Evolutionary conservation across 768 basidiomycete genomes (phyloP), one percentile per base, ranked within the genome.

Genomic region (Lactifluus subvellereus): DNA sequence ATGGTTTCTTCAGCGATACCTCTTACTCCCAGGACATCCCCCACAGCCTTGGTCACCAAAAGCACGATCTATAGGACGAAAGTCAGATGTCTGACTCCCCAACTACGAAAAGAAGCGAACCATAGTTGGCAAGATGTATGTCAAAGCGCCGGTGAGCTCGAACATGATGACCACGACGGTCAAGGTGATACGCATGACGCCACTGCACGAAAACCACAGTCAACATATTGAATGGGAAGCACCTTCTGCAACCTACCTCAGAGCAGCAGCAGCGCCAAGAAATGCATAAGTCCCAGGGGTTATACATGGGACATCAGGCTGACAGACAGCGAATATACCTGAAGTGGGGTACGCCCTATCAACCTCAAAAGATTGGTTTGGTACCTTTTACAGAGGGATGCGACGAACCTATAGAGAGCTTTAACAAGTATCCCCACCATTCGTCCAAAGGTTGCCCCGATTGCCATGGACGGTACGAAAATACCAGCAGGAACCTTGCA

Each of bases 151-250:
- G 4, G 97, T 99, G 20, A 99, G 80, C 71, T 98, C 96, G 72
- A 98, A 98, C 94, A 99, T 98, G 74, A 99, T 95, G 40, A 98
- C 97, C 8, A 98, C 97, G 6, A 99, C 94, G 0, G 95, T 93
- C 32, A 98, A 94, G 0, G 97, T 99, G 61, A 98, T 91, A 68
- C 95, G 84, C 83, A 98, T 99, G 57, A 98, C 86, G 38, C 97
- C 96, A 59, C 97, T 96, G 9, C 40, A 40, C 37, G 5, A 56
- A 18, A 2, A 38, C 32, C 37, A n/a, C 7, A 51, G 58, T 57
- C 22, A 35, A 33, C 38, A 30, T 47, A 38, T 22, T 49, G 32
- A 32, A 58, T 11, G 32, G 37, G 22, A 32, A 49, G 48, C 20
- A 47, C 43, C 30, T 18, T 49, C 27, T 27, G 57, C 11, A 14